These are phyloP conservation scores for Retiboletus flavoniger DNA, from an alignment of 1,284 basidiomycete genomes.

Conservation along the genomic window DNA sequence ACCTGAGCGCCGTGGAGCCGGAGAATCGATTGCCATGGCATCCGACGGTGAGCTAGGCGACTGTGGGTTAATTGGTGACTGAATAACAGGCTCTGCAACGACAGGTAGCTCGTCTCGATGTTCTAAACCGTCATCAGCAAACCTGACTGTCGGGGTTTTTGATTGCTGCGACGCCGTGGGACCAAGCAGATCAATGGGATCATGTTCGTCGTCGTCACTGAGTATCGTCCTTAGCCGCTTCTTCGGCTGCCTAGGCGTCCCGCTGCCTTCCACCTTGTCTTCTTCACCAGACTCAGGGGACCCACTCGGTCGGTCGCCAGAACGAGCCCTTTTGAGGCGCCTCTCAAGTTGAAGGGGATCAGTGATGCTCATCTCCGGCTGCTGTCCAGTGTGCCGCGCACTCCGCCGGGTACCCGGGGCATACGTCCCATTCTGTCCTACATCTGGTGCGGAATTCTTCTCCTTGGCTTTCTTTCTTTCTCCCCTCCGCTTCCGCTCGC, in stretches of 20 bases:
- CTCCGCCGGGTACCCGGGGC: constrained; percentile 57
- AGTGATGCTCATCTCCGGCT: constrained; percentile 66
- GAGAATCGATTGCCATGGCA: constrained; percentile 37
- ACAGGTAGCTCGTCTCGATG: constrained; percentile 24
- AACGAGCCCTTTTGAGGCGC: constrained; percentile 66
- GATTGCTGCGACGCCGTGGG: constrained; percentile 33
- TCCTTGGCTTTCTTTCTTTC: constrained; percentile 53
- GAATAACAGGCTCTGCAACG: constrained; percentile 1
- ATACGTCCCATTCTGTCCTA: constrained; percentile 32
- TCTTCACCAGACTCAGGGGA: constrained; percentile 56
- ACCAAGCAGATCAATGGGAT: constrained; percentile 45
- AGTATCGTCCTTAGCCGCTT: constrained; percentile 49
- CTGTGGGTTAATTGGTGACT: not conserved
- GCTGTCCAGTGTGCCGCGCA: constrained; percentile 68
- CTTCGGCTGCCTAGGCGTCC: constrained; percentile 46
- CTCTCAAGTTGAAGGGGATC: constrained; percentile 73
- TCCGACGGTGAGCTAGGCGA: constrained; percentile 10
- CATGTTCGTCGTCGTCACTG: constrained; percentile 47
- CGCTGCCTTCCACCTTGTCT: constrained; percentile 31
- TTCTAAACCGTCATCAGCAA: constrained; percentile 34
- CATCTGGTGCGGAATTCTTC: constrained; percentile 29
- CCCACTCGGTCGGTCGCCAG: constrained; percentile 55
- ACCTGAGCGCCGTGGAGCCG: constrained; percentile 37
- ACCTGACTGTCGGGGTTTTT: constrained; percentile 43
- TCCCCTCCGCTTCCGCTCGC: constrained; percentile 71